phyloP scores from a whole-genome alignment of 208 protist species.

The Crithidia bombi region DNA sequence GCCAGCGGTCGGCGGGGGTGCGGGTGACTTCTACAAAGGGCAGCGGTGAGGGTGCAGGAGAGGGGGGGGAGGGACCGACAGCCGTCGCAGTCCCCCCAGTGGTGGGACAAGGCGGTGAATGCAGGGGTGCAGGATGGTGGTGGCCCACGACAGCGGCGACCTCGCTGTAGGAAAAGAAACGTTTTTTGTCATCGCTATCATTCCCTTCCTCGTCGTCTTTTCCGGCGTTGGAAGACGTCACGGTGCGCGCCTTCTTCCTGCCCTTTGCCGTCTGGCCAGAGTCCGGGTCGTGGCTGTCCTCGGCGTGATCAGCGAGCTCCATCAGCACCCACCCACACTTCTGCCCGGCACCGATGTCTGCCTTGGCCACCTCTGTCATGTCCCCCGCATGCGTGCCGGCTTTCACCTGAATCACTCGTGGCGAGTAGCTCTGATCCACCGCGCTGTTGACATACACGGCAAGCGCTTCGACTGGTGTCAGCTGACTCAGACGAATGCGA shows the following conservation, averaged over 20 bases:
- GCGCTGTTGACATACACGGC: conserved; percentile 70
- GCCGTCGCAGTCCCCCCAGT: not conserved
- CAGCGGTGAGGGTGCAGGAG: not conserved
- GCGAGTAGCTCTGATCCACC: conserved; percentile 91
- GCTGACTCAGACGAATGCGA: conserved; percentile 60
- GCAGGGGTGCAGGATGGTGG: not conserved
- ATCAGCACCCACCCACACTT: conserved; percentile 70
- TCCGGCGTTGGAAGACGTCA: not conserved
- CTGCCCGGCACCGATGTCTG: conserved; percentile 43
- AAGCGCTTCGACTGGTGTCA: conserved; percentile 58
- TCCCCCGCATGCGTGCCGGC: conserved; percentile 73
- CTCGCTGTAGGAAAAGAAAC: conserved; percentile 7
- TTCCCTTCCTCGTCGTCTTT: not conserved
- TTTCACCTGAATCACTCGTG: conserved; percentile 60
- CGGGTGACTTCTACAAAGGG: conserved; percentile 1
- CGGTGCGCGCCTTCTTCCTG: not conserved
- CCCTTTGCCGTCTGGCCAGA: not conserved
- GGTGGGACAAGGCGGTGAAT: too few relatives aligned
- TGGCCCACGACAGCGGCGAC: conserved; percentile 13
- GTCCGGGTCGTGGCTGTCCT: conserved; percentile 10
- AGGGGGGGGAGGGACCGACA: not conserved
- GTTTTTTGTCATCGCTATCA: not conserved
- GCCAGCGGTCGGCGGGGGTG: conserved; percentile 34
- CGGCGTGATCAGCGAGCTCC: conserved; percentile 28
- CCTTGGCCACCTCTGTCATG: conserved; percentile 62